Evolutionary conservation across 2,329 filamentous ascomycete species (phyloP).

Genomic region (Myriosclerotinia scirpicola): DNA sequence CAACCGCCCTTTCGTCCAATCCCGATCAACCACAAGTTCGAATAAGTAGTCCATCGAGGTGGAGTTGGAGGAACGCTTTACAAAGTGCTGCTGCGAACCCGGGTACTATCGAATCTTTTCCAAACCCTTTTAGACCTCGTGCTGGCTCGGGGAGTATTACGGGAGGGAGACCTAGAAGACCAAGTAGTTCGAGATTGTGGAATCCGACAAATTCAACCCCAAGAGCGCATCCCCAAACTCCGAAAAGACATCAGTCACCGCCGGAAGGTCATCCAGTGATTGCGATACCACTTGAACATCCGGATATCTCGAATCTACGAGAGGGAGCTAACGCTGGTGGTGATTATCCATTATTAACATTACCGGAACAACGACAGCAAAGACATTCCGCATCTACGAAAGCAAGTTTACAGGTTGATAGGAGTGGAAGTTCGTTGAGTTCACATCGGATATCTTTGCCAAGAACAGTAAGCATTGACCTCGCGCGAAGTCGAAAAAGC

Average conservation of each 20-base stretch:
- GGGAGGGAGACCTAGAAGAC: conserved; percentile 32
- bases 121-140: conserved; percentile 34
- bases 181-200: conserved; percentile 49
- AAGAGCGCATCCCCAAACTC: conserved; percentile 38
- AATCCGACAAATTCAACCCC: conserved; percentile 63
- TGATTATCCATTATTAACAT: conserved; percentile 53
- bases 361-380: conserved; percentile 57
- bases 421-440: conserved; percentile 42
- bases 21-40: conserved; percentile 33
- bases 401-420: conserved; percentile 49
- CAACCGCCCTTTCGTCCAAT: conserved; percentile 24
- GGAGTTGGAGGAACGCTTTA: conserved; percentile 40
- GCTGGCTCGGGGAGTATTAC: conserved; percentile 35
- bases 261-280: conserved; percentile 29
- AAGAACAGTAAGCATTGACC: conserved; percentile 40
- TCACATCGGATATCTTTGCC: conserved; percentile 39
- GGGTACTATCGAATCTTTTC: conserved; percentile 9
- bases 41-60: conserved; percentile 49
- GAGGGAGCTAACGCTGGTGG: conserved; percentile 35
- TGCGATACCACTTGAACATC: conserved; percentile 39
- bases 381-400: conserved; percentile 48
- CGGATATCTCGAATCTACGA: conserved; percentile 33
- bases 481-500: conserved; percentile 34
- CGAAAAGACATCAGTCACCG: conserved; percentile 28
- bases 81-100: conserved; percentile 30